Base-by-base conservation (phyloP, 2,329 filamentous ascomycete genomes). In the Talaromyces sp. region DNA sequence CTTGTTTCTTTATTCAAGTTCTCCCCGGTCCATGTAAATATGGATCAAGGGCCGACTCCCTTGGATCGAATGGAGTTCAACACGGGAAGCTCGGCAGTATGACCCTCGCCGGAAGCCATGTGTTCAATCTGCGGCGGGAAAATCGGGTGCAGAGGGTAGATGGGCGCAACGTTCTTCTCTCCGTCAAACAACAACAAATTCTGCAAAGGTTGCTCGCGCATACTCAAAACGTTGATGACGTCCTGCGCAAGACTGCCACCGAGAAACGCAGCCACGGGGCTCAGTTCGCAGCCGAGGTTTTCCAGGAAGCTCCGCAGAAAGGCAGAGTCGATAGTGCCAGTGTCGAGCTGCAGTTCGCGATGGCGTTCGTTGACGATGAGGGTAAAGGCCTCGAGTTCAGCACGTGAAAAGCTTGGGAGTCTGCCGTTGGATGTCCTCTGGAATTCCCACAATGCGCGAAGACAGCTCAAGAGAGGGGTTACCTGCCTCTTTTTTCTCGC, bases 131-230 rank as follows among this genome's bases (percentile, higher is more conserved):
- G 69, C 1, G 71, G 67, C 7, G 75, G 70, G 67, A 83, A 83
- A 64, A 83, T 80, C 0, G 91, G 90, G 71, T 96, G 91, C 49
- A 98, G 80, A 1, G 91, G 84, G 72, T 95, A 96, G 65, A 95
- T 87, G 1, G 86, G 86, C 0, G 89, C 90, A 65, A 90, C 85
- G 75, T 90, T 89, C 52, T 82, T 84, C 67, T 91, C 89, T 14
- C 93, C 93, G 73, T 98, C 92, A 69, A 98, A 96, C 21, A 98
- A 80, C 55, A 96, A 84, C 73, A 96, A 86, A 74, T 99, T 99
- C 78, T 99, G 95, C 49, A 99, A 89, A 0, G 95, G 95, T 75
- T 97, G 95, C 77, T 98, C 92, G 46, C 89, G 87, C 72, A 90
- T 87, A 55, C 93, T 91, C 6, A 98, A 84, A 32, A 97, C 93